Evolutionary conservation across 805 yeast species (phyloP).

Genomic region (Metschnikowia henanensis): DNA sequence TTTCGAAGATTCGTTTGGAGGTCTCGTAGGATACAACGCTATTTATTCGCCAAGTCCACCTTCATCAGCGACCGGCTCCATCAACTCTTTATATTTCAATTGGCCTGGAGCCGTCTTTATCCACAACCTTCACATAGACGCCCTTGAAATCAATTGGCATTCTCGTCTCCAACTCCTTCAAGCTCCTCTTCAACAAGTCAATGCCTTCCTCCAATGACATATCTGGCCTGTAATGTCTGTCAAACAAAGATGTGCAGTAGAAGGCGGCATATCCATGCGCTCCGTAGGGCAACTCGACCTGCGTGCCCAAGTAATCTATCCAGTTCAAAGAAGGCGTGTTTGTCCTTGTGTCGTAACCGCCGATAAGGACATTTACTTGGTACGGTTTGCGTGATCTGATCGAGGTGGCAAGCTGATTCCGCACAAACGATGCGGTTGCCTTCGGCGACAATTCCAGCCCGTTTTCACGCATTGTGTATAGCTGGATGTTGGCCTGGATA

Average conservation of each 20-base stretch:
- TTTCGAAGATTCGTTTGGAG: too few species aligned
- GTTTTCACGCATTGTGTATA: slow-evolving; percentile 83
- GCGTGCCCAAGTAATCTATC: slow-evolving; percentile 94
- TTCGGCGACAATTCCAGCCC: slow-evolving; percentile 74
- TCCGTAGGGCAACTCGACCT: slow-evolving; percentile 88
- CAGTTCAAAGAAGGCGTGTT: slow-evolving; percentile 71
- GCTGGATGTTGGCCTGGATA: slow-evolving; percentile 88
- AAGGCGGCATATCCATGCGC: slow-evolving; percentile 99
- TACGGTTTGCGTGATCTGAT: slow-evolving; percentile 89
- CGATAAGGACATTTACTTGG: slow-evolving; percentile 90
- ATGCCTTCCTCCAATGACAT: slow-evolving; percentile 79
- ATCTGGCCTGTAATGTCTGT: slow-evolving; percentile 82
- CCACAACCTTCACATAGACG: slow-evolving; percentile 64
- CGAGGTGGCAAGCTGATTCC: slow-evolving; percentile 85
- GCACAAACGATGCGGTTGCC: slow-evolving; percentile 84
- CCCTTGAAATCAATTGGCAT: slow-evolving; percentile 97
- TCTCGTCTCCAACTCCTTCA: slow-evolving; percentile 76
- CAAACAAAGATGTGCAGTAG: slow-evolving; percentile 85
- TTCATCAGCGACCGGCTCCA: too few species aligned
- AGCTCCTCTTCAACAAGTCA: slow-evolving; percentile 67
- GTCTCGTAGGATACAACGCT: too few species aligned
- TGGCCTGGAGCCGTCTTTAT: slow-evolving; percentile 56
- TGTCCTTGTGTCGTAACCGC: slow-evolving; percentile 68
- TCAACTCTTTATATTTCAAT: slow-evolving; percentile 28
- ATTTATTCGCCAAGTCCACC: not conserved